Conservation (phyloP, 23 red algal genomes). For the Agarophyton chilense region DNA sequence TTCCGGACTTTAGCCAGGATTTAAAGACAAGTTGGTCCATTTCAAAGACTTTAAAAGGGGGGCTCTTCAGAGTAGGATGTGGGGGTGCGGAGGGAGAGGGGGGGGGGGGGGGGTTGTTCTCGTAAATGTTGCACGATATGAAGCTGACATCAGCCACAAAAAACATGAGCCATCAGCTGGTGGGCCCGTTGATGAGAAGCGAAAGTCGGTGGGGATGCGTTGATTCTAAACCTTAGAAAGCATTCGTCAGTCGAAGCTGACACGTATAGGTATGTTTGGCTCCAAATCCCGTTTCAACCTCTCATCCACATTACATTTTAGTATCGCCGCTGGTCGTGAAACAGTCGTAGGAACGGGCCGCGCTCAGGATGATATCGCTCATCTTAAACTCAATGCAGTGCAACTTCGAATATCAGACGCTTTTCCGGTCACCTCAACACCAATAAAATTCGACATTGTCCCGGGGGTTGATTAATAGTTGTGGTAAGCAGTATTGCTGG, state of each 20-base stretch:
- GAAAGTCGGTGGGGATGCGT: neutral
- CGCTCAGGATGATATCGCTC: neutral
- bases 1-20: neutral
- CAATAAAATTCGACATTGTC: neutral
- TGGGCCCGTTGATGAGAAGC: neutral
- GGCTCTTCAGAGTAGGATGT: too few relatives aligned
- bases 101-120: too few relatives aligned
- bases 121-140: neutral
- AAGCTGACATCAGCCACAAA: neutral
- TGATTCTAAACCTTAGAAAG: neutral
- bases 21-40: neutral
- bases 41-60: neutral
- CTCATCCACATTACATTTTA: too few relatives aligned
- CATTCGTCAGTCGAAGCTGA: neutral
- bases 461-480: neutral
- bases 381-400: neutral
- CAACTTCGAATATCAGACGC: neutral
- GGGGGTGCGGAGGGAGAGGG: too few relatives aligned
- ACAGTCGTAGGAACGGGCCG: neutral
- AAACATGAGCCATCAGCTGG: too few relatives aligned
- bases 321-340: neutral
- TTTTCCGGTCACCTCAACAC: neutral
- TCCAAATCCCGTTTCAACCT: neutral
- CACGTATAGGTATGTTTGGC: neutral
- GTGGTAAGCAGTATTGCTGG: neutral